Evolutionary conservation across 2,329 filamentous ascomycete species (phyloP), one percentile per base, ranked within the genome.

Genomic region (Nothophoma quercina): DNA sequence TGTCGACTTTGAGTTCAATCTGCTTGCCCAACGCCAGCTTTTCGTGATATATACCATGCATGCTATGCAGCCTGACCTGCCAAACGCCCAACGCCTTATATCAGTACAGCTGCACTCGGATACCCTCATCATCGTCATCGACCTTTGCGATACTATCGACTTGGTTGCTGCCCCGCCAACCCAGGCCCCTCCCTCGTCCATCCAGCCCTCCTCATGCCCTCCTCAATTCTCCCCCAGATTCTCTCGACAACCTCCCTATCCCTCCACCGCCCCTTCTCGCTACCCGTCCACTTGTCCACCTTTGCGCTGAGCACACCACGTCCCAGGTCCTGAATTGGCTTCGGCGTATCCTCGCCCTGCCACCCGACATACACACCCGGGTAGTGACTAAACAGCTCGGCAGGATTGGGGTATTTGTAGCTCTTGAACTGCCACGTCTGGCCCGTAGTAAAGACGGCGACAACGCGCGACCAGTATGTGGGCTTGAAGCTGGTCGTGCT

Each of bases 371-470:
- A 96, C 41, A 99, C 80, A 49, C 95, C 95, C 12, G 91, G 81
- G 2, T 91, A 90, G 69, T 97, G 90, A 62, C 87, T 86, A 79
- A 99, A 99, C 41, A 99, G 81, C 69, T 98, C 95, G 12, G 87
- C 83, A 0, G 95, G 90, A 49, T 89, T 88, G 63, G 88, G 88
- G 91, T 95, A 99, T 76, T 96, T 96, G 83, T 99, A 99, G 63
- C 87, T 90, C 78, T 97, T 96, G 79, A 99, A 99, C 77, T 99
- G 95, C 95, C 95, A 99, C 8, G 89, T 87, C 78, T 99, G 95
- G 26, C 95, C 95, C 0, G 95, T 99, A 0, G 95, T 99, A 78
- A 99, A 98, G 51, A 99, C 93, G 10, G 90, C 95, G 1, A 97
- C 95, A 6, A 99, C 89, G 43, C 93, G 88, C 67, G 88, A 88